Percentiles rank a stretch among this genome's conserved stretches.
phyloP scores from a whole-genome alignment of 2,329 filamentous ascomycete species.

The Orbilia brochopaga region DNA sequence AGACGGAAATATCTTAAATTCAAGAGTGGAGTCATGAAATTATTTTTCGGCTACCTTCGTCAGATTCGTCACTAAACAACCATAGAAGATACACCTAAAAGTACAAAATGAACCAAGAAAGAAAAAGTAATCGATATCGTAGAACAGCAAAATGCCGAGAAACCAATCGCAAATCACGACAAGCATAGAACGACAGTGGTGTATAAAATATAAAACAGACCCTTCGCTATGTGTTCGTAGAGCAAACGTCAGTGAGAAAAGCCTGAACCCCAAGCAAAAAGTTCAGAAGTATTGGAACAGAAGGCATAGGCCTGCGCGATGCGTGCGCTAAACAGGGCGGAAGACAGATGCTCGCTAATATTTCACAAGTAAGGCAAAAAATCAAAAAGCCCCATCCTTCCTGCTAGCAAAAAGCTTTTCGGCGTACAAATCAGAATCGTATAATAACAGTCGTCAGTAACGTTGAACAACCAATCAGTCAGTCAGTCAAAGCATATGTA shows the following conservation, averaged over 20 bases:
- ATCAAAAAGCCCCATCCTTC: conserved; percentile 1
- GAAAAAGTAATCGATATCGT: too few species aligned
- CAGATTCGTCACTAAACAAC: background rate
- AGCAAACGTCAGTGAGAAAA: background rate
- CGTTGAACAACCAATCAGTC: background rate
- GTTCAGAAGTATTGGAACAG: background rate
- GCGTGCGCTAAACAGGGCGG: background rate
- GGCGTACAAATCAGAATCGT: conserved; percentile 13
- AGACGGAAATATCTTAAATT: background rate
- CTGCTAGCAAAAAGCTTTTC: background rate
- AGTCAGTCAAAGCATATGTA: background rate
- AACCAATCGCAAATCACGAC: background rate
- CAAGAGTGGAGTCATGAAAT: too few species aligned
- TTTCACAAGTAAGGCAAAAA: conserved; percentile 5
- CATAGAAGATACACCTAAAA: background rate
- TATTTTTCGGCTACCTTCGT: too few species aligned
- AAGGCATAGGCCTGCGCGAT: background rate
- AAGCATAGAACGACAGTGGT: background rate
- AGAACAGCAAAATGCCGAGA: background rate
- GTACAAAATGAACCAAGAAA: background rate
- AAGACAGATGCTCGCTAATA: conserved; percentile 8
- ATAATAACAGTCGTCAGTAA: conserved; percentile 29
- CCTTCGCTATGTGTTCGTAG: conserved; percentile 9
- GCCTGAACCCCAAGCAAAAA: background rate
- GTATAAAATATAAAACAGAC: background rate